phyloP scores from a whole-genome alignment of 148 eudicot genomes.

The Fagopyrum homotropicum region DNA sequence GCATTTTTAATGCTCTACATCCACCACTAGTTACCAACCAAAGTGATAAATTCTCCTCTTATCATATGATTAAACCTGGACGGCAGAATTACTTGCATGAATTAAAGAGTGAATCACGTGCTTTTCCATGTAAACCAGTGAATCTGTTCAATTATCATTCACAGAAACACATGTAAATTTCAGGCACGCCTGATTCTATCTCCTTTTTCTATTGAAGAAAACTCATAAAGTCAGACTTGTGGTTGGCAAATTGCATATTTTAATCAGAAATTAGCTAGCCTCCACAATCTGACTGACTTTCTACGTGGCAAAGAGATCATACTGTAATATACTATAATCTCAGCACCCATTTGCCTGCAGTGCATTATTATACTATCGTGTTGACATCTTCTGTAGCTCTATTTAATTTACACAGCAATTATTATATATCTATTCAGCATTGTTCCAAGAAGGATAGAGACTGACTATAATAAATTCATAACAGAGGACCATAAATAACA shows the following conservation, averaged over 20 bases:
- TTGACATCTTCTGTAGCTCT: conserved; percentile 7
- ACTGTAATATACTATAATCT: not conserved
- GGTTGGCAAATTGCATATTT: not conserved
- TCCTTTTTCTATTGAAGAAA: not conserved
- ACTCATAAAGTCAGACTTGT: conserved; percentile 10
- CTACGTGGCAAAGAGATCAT: not conserved
- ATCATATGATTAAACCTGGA: not conserved
- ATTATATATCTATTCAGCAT: conserved; percentile 1
- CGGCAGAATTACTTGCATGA: not conserved
- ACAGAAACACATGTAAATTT: no score
- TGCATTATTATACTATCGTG: conserved; percentile 5
- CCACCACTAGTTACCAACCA: no score
- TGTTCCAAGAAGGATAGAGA: conserved; percentile 6
- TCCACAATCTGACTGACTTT: not conserved
- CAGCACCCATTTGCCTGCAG: not conserved
- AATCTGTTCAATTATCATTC: not conserved
- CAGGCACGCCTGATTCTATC: no score
- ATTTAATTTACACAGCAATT: not conserved
- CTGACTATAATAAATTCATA: conserved; percentile 9
- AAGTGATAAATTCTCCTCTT: no score
- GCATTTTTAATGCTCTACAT: no score
- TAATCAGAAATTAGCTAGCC: not conserved
- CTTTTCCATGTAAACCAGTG: not conserved
- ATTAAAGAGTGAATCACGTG: not conserved
- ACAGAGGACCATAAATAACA: conserved; percentile 8